phyloP scores from a whole-genome alignment of 108 stramenopile genomes.

The Nannochloropsis gaditana region DNA sequence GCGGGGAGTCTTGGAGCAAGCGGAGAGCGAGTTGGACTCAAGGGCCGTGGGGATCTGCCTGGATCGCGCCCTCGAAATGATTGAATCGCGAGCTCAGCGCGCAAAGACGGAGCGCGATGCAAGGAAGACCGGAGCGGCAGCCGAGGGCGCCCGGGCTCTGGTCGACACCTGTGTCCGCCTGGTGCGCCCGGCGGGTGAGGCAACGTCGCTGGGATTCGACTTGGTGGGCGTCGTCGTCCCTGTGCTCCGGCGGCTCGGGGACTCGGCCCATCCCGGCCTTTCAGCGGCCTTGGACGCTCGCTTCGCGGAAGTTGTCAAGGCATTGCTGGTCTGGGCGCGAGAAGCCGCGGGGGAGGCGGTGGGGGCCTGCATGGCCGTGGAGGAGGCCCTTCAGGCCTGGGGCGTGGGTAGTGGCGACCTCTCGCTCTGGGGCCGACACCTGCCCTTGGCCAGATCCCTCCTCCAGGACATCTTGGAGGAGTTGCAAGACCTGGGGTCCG shows the following conservation, averaged over 20 bases:
- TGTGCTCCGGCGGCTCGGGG: not conserved
- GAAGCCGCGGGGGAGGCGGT: not conserved
- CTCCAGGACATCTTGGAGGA: not conserved
- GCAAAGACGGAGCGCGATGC: not conserved
- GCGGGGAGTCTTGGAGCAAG: not conserved
- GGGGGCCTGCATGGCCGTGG: not conserved
- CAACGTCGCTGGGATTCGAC: not conserved
- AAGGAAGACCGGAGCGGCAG: not conserved
- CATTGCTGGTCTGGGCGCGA: not conserved
- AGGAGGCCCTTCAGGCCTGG: not conserved
- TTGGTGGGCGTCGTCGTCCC: not conserved
- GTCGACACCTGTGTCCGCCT: not conserved
- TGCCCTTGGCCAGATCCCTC: not conserved
- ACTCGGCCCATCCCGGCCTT: not conserved
- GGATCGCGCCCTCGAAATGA: not conserved
- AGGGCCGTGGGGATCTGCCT: not conserved
- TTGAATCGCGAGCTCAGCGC: not conserved
- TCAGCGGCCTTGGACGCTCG: not conserved
- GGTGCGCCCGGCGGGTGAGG: not conserved
- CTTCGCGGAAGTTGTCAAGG: conserved; percentile 5
- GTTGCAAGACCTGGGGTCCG: not conserved
- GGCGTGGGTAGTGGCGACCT: not conserved
- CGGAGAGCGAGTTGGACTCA: not conserved
- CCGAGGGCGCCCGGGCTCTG: not conserved
- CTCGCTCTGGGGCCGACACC: not conserved